These are phyloP conservation scores for Platanthera zijinensis DNA, from an alignment of 106 monocot species.

Conservation along the genomic window DNA sequence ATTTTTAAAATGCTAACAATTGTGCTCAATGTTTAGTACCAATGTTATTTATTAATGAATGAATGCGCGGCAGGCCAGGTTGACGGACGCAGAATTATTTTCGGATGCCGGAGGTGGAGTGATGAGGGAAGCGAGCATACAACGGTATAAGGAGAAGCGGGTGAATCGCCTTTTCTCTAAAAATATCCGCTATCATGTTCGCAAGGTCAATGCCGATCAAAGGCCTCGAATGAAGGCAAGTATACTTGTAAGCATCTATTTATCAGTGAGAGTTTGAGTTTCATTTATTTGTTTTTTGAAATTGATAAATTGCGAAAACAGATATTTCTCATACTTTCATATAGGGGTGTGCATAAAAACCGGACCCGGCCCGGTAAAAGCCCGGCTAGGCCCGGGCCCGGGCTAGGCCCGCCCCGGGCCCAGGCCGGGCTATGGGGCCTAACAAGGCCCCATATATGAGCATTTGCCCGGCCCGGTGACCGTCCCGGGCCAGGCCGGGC, in stretches of 20 bases:
- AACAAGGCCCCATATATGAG: too few relatives aligned
- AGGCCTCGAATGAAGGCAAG: slow-evolving; percentile 61
- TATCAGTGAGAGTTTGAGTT: neutral
- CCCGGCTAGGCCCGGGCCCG: too few relatives aligned
- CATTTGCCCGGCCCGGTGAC: too few relatives aligned
- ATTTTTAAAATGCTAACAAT: too few relatives aligned
- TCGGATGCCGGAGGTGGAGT: slow-evolving; percentile 30
- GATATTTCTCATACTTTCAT: too few relatives aligned
- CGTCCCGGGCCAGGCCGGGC: too few relatives aligned
- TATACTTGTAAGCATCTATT: neutral
- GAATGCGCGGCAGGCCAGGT: slow-evolving; percentile 34
- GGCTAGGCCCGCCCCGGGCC: too few relatives aligned
- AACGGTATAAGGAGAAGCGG: slow-evolving; percentile 75
- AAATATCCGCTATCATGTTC: slow-evolving; percentile 68
- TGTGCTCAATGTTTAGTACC: too few relatives aligned
- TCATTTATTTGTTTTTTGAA: neutral
- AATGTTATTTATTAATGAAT: neutral
- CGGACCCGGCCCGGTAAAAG: too few relatives aligned
- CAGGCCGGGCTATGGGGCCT: too few relatives aligned
- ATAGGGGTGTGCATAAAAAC: too few relatives aligned
- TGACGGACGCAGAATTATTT: slow-evolving; percentile 40
- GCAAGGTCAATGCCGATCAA: slow-evolving; percentile 60
- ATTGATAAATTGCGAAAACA: too few relatives aligned
- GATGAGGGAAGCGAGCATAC: slow-evolving; percentile 35
- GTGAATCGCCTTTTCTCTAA: slow-evolving; percentile 52